phyloP scores from a whole-genome alignment of 2,329 filamentous ascomycete species.

The Cladosporium sp. region DNA sequence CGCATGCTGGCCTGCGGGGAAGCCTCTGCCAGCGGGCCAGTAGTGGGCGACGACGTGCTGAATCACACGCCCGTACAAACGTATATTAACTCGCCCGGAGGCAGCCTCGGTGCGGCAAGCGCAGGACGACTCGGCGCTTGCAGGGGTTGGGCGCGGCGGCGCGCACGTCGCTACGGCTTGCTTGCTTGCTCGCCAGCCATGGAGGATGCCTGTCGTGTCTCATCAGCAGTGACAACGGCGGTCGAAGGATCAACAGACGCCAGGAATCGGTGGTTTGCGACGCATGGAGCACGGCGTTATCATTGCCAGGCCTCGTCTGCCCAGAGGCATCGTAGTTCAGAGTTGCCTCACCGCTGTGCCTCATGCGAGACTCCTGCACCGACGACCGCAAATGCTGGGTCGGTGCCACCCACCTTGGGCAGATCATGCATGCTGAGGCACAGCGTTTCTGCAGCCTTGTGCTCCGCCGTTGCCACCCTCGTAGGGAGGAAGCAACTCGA shows the following conservation, averaged over 20 bases:
- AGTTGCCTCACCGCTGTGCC: slow-evolving; percentile 12
- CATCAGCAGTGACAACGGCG: neutral
- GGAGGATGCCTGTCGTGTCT: slow-evolving; percentile 2
- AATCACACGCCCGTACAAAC: neutral
- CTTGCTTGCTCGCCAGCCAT: no score
- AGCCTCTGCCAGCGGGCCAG: neutral
- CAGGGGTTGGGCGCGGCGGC: slow-evolving; percentile 9
- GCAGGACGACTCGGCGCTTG: slow-evolving; percentile 4
- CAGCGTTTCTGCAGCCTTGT: slow-evolving; percentile 12
- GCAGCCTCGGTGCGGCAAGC: slow-evolving; percentile 8
- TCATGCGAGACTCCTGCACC: slow-evolving; percentile 11
- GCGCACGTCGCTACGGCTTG: neutral
- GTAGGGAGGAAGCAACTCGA: no score
- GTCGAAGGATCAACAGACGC: slow-evolving; percentile 6
- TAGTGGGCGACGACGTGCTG: neutral
- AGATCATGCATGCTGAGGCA: slow-evolving; percentile 4
- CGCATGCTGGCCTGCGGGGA: slow-evolving; percentile 6
- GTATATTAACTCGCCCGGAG: slow-evolving; percentile 6
- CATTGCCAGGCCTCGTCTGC: neutral
- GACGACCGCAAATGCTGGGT: neutral
- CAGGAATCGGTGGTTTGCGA: neutral
- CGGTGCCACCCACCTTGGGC: slow-evolving; percentile 3
- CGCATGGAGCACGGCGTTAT: no score
- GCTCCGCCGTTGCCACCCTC: neutral
- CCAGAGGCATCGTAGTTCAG: neutral